phyloP scores from a whole-genome alignment of 768 basidiomycete species.

The Tylopilus sp. region DNA sequence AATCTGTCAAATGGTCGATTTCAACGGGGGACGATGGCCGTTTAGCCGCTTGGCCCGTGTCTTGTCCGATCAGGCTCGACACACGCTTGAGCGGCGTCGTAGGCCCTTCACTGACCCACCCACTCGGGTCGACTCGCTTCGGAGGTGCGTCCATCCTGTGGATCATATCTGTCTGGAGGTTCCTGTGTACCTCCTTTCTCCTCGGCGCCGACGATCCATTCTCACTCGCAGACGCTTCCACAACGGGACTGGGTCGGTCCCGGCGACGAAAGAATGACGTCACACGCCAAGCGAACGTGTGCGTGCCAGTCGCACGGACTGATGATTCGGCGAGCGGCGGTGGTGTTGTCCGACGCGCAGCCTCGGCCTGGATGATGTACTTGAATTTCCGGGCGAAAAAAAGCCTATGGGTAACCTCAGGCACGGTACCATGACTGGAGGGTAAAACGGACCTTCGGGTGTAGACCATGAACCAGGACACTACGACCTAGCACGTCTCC shows the following conservation, averaged over 20 bases:
- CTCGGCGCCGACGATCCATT: slow-evolving; percentile 12
- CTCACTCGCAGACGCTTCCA: slow-evolving; percentile 18
- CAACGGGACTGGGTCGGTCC: slow-evolving; percentile 25
- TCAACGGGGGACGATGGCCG: slow-evolving; percentile 4
- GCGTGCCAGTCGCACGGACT: slow-evolving; percentile 15
- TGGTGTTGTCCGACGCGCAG: slow-evolving; percentile 27
- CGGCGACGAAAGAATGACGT: slow-evolving; percentile 33
- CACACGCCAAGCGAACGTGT: slow-evolving; percentile 27
- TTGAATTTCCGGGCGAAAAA: slow-evolving; percentile 72
- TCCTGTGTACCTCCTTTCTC: slow-evolving; percentile 26
- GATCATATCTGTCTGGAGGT: slow-evolving; percentile 71
- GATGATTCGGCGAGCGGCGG: slow-evolving; percentile 22
- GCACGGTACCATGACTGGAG: too few species aligned
- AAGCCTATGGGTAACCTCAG: too few species aligned
- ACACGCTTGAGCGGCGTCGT: slow-evolving; percentile 23
- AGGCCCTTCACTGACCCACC: slow-evolving; percentile 55
- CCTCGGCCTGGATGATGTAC: slow-evolving; percentile 47
- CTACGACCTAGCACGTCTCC: slow-evolving; percentile 47
- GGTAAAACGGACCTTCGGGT: slow-evolving; percentile 60
- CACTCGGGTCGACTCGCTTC: slow-evolving; percentile 69
- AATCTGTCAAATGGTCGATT: not conserved
- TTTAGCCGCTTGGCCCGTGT: not conserved
- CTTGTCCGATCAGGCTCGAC: slow-evolving; percentile 5
- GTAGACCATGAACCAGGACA: slow-evolving; percentile 84
- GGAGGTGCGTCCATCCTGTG: slow-evolving; percentile 66